Evolutionary conservation across 176 grass and related monocot species (phyloP), one percentile per base, ranked within the genome.

Genomic region (Luzula sylvatica): DNA sequence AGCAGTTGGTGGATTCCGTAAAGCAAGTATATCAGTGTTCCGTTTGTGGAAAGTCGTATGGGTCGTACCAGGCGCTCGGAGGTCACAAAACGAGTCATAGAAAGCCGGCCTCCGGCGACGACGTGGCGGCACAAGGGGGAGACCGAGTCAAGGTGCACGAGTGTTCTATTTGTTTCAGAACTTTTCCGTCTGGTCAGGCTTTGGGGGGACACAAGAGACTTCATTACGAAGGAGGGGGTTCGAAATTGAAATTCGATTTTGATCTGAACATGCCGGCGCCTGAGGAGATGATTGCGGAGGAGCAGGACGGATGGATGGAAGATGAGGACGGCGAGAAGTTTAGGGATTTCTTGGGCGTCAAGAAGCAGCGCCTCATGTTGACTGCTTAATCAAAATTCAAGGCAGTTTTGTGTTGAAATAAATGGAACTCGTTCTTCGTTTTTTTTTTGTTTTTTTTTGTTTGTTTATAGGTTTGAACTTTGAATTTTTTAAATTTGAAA

Each of bases 131-230:
- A 3, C 11, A 8, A 55, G 3, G 0, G 8, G 8, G 58, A 42
- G 69, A 61, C n/a, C n/a, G 66, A 16, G 68, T 38, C 30, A 82
- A 75, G 74, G 70, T 78, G 47, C 78, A 88, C 78, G 78, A 18
- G 23, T 88, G 83, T 69, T 54, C 66, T 14, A 62, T 88, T 35
- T 88, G 83, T 58, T 26, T 53, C 50, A 74, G 73, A 50, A 75
- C 66, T 52, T 95, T 95, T 76, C 80, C 79, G 19, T 78, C 89
- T 3, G 89, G 89, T 3, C 89, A 95, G 25, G 89, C 89, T 12
- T 53, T 95, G 17, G 89, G 89, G 22, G 89, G 89, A 3, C 83
- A 95, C 72, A 95, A 88, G 83, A 78, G 89, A 17, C 69, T 78
- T 3, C 78, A 88, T 73, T 88, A 88, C 65, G 83, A 88, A 52